Base-by-base conservation (phyloP, 2,329 filamentous ascomycete genomes). In the Chaetomiaceae sp. region DNA sequence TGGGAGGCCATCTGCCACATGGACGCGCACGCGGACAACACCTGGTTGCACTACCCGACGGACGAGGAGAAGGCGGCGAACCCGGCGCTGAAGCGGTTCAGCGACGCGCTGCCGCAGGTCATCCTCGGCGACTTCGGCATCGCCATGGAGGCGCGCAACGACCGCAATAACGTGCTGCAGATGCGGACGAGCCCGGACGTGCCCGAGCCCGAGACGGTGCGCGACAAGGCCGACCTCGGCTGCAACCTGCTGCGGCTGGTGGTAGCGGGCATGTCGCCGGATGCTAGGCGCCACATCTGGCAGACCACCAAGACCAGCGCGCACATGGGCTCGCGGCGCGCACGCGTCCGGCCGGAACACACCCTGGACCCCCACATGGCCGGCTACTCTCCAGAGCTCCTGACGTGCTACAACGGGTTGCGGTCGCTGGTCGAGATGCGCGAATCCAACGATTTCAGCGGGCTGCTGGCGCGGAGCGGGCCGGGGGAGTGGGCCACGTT, bases 21-120 rank as follows among this genome's bases (percentile, higher is more conserved):
- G 4, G 49, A 52, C 41, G 26, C 15, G 6, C 47, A 54, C 33
- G 1, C 9, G 15, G 18, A 2, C 8, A 54, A 56, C 22, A 38
- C 52, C 12, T 50, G 26, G 17, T 24, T 52, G 33, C 51, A 56
- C 26, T 52, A 44, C 18, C 47, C 50, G 11, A 52, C 37, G 14
- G 38, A 47, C 11, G 36, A 45, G n/a, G 51, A 54, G 26, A 45
- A 40, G 24, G 2, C 4, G 10, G 10, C n/a, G 6, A 42, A 50
- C 41, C 33, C 50, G 3, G 7, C 11, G 1, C 29, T 49, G 14
- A 8, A 30, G n/a, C 9, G 14, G 1, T 54, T 42, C 33, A 20
- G 17, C 7, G 40, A 54, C 14, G 11, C 7, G 3, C 18, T 48
- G 1, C 53, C 53, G 33, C 49, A 54, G 29, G 33, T 52, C 12